Evolutionary conservation across 2,329 filamentous ascomycete genomes (phyloP).

Genomic region (Cladosporium sp.): DNA sequence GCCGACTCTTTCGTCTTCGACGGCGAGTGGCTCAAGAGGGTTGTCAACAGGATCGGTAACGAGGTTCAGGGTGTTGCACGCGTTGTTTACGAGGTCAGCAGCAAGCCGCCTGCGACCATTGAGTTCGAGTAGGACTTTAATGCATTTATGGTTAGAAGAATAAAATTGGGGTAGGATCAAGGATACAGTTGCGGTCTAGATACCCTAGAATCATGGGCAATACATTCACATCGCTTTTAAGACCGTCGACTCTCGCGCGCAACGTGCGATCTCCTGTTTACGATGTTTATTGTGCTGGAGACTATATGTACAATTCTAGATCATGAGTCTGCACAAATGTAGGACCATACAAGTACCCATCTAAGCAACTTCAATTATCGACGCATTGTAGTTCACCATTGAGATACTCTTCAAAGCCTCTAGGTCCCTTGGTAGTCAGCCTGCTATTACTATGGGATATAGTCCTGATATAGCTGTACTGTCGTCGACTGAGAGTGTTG

Average conservation of each 20-base stretch:
- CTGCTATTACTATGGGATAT: too few species aligned
- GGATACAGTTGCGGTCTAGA: background rate
- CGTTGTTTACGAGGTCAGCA: constrained; percentile 66
- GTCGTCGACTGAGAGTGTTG: too few species aligned
- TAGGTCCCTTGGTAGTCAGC: too few species aligned
- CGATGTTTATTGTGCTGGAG: too few species aligned
- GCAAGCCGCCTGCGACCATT: constrained; percentile 68
- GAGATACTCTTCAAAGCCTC: too few species aligned
- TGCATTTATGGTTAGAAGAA: constrained; percentile 12
- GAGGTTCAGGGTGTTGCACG: constrained; percentile 69
- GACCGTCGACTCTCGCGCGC: background rate
- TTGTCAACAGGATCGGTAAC: constrained; percentile 67
- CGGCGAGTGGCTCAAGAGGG: constrained; percentile 60
- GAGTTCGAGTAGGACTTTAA: constrained; percentile 60
- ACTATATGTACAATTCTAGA: too few species aligned
- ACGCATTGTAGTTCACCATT: too few species aligned
- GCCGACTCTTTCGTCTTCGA: constrained; percentile 66
- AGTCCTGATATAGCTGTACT: too few species aligned
- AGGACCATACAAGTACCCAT: too few species aligned
- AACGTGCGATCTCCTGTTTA: too few species aligned
- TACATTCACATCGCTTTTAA: background rate
- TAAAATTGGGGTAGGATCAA: background rate
- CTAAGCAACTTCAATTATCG: too few species aligned
- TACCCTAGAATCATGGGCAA: background rate
- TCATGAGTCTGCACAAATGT: too few species aligned